A percentile compares a stretch with the other conserved stretches of the same genome.
These are phyloP conservation scores for Oryza coarctata DNA, from an alignment of 176 grass and related monocot species.

Conservation along the genomic window DNA sequence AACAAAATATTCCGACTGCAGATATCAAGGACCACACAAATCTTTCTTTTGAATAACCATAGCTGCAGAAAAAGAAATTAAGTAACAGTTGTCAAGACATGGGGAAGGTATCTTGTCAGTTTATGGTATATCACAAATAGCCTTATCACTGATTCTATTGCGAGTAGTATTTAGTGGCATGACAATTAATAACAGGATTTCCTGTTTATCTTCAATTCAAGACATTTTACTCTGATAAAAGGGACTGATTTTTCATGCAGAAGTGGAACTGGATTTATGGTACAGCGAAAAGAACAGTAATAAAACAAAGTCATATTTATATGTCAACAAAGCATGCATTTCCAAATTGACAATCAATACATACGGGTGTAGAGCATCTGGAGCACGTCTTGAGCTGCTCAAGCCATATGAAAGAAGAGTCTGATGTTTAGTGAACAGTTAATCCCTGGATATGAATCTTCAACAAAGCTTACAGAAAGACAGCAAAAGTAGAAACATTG, in stretches of 20 bases:
- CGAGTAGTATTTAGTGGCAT: background rate
- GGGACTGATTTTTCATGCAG: background rate
- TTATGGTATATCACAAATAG: slow-evolving; percentile 16
- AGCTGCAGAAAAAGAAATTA: slow-evolving; percentile 58
- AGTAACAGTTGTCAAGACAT: slow-evolving; percentile 37
- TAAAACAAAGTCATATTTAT: background rate
- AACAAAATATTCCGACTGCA: slow-evolving; percentile 96
- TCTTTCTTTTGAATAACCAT: slow-evolving; percentile 99
- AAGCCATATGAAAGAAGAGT: slow-evolving; percentile 96
- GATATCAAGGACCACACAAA: slow-evolving; percentile 99
- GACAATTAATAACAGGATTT: slow-evolving; percentile 11
- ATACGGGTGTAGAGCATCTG: slow-evolving; percentile 95
- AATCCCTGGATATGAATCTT: background rate
- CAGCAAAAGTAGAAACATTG: slow-evolving; percentile 18
- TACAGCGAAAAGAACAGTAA: background rate
- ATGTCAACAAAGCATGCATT: slow-evolving; percentile 25
- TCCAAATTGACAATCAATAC: slow-evolving; percentile 36
- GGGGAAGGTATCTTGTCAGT: background rate
- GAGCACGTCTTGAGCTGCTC: slow-evolving; percentile 89
- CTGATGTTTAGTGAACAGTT: slow-evolving; percentile 43
- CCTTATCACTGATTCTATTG: background rate
- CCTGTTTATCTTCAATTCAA: slow-evolving; percentile 1
- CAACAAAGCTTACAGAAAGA: slow-evolving; percentile 12
- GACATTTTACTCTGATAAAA: slow-evolving; percentile 15
- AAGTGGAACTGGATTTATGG: background rate